phyloP scores from a whole-genome alignment of 805 yeast species.

The Diddensiella transvaalensis region DNA sequence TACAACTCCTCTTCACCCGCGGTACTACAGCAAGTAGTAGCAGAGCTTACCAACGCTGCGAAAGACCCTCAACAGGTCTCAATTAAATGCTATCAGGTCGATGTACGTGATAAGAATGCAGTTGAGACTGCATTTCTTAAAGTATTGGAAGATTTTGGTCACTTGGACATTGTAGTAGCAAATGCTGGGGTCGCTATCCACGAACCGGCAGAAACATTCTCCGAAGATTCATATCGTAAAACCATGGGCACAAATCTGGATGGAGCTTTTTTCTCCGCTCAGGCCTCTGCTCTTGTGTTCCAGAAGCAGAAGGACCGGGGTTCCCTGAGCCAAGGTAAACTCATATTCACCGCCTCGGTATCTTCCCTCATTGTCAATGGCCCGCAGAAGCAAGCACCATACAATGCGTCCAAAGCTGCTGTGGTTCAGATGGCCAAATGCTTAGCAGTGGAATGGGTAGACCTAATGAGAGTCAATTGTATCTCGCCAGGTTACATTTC shows the following conservation, averaged over 20 bases:
- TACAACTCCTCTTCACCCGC: conserved; percentile 7
- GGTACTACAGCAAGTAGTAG: neutral
- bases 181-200: conserved; percentile 63
- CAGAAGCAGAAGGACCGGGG: conserved; percentile 44
- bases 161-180: conserved; percentile 51
- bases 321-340: conserved; percentile 46
- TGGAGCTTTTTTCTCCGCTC: conserved; percentile 59
- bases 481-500: conserved; percentile 75
- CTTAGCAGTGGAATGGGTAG: conserved; percentile 69
- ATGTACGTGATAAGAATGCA: neutral
- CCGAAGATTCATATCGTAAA: conserved; percentile 54
- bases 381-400: conserved; percentile 63
- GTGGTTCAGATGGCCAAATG: conserved; percentile 59
- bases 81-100: neutral
- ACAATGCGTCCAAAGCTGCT: conserved; percentile 67
- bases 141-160: conserved; percentile 40
- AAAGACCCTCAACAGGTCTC: too few species aligned
- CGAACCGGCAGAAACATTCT: conserved; percentile 59
- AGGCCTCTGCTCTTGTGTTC: conserved; percentile 59
- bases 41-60: neutral
- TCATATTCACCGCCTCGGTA: conserved; percentile 61
- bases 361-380: conserved; percentile 61
- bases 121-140: neutral
- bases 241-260: conserved; percentile 57
- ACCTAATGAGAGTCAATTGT: conserved; percentile 61